Percentiles rank a stretch among this genome's conserved stretches.
Evolutionary conservation across 306 rosid genomes (phyloP).

Genomic region (Oxytropis ochrocephala): DNA sequence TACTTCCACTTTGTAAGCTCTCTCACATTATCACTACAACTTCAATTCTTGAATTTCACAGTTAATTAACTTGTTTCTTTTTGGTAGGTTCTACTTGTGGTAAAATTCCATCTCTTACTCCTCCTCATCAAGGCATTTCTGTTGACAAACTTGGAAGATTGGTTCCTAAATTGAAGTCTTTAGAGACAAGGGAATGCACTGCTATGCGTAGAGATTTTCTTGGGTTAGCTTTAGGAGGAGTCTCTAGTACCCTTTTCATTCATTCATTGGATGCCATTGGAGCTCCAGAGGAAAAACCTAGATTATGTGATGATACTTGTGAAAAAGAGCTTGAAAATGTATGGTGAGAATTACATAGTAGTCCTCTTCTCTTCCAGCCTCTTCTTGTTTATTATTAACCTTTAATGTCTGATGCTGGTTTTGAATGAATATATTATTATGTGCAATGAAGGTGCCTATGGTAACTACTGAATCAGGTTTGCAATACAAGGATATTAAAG

Average conservation of each 20-base stretch:
- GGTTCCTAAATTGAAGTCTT: conserved; percentile 19
- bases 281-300: conserved; percentile 86
- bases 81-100: conserved; percentile 42
- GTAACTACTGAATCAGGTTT: conserved; percentile 89
- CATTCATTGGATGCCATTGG: conserved; percentile 47
- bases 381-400: too few species aligned
- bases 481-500: conserved; percentile 86
- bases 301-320: conserved; percentile 64
- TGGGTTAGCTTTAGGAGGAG: conserved; percentile 59
- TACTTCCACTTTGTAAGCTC: conserved; percentile 54
- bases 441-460: conserved; percentile 57
- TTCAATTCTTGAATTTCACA: neutral
- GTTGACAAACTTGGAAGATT: conserved; percentile 31
- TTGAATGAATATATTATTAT: conserved; percentile 22
- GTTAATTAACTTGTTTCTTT: neutral
- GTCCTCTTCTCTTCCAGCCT: conserved; percentile 20
- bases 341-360: conserved; percentile 71
- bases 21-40: neutral
- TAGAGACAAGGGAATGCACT: conserved; percentile 26
- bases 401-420: conserved; percentile 14
- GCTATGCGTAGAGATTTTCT: conserved; percentile 56
- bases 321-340: conserved; percentile 98
- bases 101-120: conserved; percentile 10
- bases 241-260: conserved; percentile 43
- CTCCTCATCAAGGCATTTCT: conserved; percentile 30